phyloP scores from a whole-genome alignment of 148 eudicot genomes.

The Cornus florida region DNA sequence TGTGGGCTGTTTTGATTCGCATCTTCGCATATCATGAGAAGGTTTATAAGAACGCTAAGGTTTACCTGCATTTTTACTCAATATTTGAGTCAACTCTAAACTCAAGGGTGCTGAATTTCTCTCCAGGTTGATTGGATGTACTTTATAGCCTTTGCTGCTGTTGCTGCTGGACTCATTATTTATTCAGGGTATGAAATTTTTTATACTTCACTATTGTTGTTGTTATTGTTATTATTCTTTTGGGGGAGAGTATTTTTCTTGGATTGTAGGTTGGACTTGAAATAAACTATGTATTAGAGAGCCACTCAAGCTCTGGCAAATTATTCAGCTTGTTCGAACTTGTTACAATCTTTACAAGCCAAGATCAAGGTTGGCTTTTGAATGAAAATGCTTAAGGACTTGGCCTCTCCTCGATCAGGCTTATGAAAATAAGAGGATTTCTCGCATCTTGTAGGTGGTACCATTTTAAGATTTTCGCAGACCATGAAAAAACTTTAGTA shows the following conservation, averaged over 20 bases:
- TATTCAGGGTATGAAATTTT: conserved; percentile 67
- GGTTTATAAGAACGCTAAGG: conserved; percentile 31
- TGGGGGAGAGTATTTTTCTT: not conserved
- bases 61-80: not conserved
- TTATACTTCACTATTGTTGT: not conserved
- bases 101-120: conserved; percentile 3
- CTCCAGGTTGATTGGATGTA: conserved; percentile 93
- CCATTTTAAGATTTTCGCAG: not conserved
- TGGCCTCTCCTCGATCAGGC: not conserved
- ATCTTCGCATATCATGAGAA: conserved; percentile 76
- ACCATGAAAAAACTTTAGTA: no score
- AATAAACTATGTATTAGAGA: not conserved
- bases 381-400: not conserved
- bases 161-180: conserved; percentile 63
- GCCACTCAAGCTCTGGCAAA: not conserved
- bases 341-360: not conserved
- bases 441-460: not conserved
- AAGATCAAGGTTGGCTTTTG: not conserved
- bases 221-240: not conserved
- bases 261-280: not conserved
- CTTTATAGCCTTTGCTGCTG: conserved; percentile 71
- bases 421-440: not conserved
- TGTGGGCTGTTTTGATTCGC: conserved; percentile 92
- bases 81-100: not conserved
- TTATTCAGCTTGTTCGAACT: not conserved